Conservation (phyloP, 306 rosid genomes). For the Quillaja saponaria region DNA sequence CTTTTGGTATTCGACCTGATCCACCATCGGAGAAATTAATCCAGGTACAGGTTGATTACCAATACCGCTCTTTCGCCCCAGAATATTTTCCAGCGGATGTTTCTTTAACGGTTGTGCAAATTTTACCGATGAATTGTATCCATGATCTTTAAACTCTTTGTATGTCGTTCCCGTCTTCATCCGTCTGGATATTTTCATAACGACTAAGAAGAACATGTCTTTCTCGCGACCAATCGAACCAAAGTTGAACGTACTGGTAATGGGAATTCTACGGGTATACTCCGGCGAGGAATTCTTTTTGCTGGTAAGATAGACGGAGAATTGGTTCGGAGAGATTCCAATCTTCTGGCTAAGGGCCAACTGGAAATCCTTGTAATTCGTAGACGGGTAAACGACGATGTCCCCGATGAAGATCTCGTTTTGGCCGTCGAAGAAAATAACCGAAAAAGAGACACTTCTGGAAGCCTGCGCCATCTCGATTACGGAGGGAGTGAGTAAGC, state of each 20-base stretch:
- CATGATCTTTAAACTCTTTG: background rate
- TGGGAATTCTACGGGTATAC: conserved; percentile 36
- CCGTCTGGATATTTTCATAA: conserved; percentile 41
- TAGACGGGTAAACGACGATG: conserved; percentile 30
- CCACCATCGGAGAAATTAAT: conserved; percentile 8
- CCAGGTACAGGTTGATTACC: conserved; percentile 25
- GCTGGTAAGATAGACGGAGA: conserved; percentile 39
- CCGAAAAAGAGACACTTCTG: conserved; percentile 36
- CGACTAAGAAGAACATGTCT: conserved; percentile 48
- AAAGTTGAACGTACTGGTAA: conserved; percentile 50
- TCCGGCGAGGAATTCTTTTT: background rate
- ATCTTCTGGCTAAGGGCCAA: conserved; percentile 40
- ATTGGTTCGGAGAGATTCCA: conserved; percentile 49
- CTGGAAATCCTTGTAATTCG: conserved; percentile 41
- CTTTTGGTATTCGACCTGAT: conserved; percentile 31
- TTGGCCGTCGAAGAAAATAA: conserved; percentile 48
- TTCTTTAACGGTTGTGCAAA: background rate
- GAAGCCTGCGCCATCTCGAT: conserved; percentile 32
- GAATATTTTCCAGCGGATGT: conserved; percentile 38
- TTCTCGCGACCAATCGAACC: conserved; percentile 26
- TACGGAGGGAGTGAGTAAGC: background rate
- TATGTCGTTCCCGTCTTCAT: conserved; percentile 32
- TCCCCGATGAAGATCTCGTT: conserved; percentile 36
- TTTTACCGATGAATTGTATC: background rate
- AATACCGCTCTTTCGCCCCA: conserved; percentile 31